These are phyloP conservation scores for Lolium multiflorum DNA, from an alignment of 176 grass and related monocot genomes.

Conservation along the genomic window DNA sequence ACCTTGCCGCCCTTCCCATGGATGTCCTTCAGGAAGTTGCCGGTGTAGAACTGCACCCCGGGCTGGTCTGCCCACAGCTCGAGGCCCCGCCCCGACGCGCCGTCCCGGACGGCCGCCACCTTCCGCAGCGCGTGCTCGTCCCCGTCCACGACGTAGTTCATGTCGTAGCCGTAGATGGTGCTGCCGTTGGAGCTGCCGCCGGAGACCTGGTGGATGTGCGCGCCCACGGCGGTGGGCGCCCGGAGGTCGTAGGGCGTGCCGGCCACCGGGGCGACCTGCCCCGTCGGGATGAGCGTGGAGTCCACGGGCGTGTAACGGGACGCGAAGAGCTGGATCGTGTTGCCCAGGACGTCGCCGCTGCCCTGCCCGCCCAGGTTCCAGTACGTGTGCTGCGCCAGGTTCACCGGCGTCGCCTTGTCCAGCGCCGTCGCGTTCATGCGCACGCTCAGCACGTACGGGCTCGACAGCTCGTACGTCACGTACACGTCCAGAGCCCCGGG, in stretches of 20 bases:
- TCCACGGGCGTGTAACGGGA: conserved; percentile 72
- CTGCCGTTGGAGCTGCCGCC: conserved; percentile 36
- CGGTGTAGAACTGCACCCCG: conserved; percentile 93
- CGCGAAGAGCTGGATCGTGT: conserved; percentile 79
- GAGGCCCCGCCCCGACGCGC: conserved; percentile 54
- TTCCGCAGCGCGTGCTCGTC: conserved; percentile 45
- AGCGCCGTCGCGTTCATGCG: conserved; percentile 70
- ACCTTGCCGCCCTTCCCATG: conserved; percentile 62
- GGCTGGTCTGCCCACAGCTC: conserved; percentile 91
- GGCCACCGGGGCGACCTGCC: conserved; percentile 49
- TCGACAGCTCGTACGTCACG: conserved; percentile 77
- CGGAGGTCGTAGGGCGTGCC: conserved; percentile 86
- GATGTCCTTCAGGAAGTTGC: conserved; percentile 51
- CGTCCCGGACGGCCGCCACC: conserved; percentile 63
- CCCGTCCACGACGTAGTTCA: conserved; percentile 68
- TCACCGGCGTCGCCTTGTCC: conserved; percentile 84
- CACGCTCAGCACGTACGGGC: conserved; percentile 64
- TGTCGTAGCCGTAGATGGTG: conserved; percentile 62
- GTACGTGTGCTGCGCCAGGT: conserved; percentile 87
- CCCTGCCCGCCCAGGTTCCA: conserved; percentile 77
- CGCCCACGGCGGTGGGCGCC: conserved; percentile 46
- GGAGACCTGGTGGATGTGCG: conserved; percentile 46
- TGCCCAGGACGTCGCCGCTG: conserved; percentile 69
- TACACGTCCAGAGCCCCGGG: conserved; percentile 83
- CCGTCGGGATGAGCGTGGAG: conserved; percentile 67